Conservation (phyloP, 1,284 basidiomycete species). For the Entoloma clypeatum region DNA sequence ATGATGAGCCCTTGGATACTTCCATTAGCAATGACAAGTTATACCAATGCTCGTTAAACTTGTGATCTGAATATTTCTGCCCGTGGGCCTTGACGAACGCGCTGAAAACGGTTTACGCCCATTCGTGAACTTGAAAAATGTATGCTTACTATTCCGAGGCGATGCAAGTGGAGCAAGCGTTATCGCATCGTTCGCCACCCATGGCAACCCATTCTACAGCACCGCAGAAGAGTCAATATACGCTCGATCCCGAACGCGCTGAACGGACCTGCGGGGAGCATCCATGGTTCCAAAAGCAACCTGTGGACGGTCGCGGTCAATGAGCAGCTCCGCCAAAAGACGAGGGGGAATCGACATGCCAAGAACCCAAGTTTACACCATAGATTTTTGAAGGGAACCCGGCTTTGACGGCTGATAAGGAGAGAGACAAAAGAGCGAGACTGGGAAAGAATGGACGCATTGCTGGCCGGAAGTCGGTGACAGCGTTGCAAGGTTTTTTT, state of each 20-base stretch:
- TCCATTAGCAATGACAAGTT: constrained; percentile 5
- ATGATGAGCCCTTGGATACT: constrained; percentile 8
- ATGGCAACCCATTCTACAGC: constrained; percentile 59
- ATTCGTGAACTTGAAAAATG: neutral
- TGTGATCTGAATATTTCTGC: constrained; percentile 52
- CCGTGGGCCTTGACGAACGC: constrained; percentile 54
- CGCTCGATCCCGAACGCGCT: neutral
- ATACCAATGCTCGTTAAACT: constrained; percentile 64
- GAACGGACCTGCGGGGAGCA: constrained; percentile 53
- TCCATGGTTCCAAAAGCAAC: constrained; percentile 64
- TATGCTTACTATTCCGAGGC: constrained; percentile 52
- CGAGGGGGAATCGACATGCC: constrained; percentile 34
- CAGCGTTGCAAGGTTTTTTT: too few species aligned
- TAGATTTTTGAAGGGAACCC: constrained; percentile 51
- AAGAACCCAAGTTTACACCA: constrained; percentile 63
- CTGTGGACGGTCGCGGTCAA: constrained; percentile 27
- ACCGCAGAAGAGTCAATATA: neutral
- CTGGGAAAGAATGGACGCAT: constrained; percentile 20
- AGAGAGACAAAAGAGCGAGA: constrained; percentile 19
- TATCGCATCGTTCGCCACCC: constrained; percentile 58
- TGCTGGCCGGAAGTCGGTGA: too few species aligned
- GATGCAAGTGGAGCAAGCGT: constrained; percentile 53
- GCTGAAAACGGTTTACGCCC: constrained; percentile 30
- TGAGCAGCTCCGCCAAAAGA: neutral
- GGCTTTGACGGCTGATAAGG: constrained; percentile 19